A percentile compares a stretch with the other conserved stretches of the same genome.
These are phyloP conservation scores for Rhizopus sp. DNA, from an alignment of 371 early-diverging fungal species.

Conservation along the genomic window DNA sequence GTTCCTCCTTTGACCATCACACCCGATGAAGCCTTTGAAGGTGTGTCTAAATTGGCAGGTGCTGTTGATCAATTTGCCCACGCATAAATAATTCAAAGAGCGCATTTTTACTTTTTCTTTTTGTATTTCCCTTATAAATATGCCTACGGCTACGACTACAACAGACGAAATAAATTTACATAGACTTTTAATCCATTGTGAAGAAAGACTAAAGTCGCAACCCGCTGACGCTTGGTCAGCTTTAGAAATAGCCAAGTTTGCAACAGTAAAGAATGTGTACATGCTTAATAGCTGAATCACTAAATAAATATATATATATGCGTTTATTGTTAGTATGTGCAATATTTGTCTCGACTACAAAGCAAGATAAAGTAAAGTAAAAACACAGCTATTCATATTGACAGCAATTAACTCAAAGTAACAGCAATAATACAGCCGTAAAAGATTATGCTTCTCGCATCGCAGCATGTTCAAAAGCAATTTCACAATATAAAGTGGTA, in stretches of 20 bases:
- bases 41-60: conserved; percentile 64
- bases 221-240: conserved; percentile 31
- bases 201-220: conserved; percentile 25
- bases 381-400: background rate
- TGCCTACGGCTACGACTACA: background rate
- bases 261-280: conserved; percentile 23
- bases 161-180: conserved; percentile 39
- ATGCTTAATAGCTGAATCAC: background rate
- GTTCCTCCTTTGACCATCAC: conserved; percentile 84
- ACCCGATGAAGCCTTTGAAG: conserved; percentile 68
- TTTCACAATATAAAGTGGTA: conserved; percentile 24
- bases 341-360: conserved; percentile 13
- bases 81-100: background rate
- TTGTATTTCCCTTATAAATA: background rate
- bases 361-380: conserved; percentile 4
- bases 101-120: conserved; percentile 3
- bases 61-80: conserved; percentile 56
- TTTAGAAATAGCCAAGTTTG: conserved; percentile 39
- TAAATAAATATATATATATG: background rate
- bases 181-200: conserved; percentile 36
- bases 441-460: conserved; percentile 10
- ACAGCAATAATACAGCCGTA: background rate
- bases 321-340: conserved; percentile 18
- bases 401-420: background rate
- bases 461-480: conserved; percentile 7